These are phyloP conservation scores for Amanita jacksonii DNA, from an alignment of 768 basidiomycete species.

Conservation along the genomic window DNA sequence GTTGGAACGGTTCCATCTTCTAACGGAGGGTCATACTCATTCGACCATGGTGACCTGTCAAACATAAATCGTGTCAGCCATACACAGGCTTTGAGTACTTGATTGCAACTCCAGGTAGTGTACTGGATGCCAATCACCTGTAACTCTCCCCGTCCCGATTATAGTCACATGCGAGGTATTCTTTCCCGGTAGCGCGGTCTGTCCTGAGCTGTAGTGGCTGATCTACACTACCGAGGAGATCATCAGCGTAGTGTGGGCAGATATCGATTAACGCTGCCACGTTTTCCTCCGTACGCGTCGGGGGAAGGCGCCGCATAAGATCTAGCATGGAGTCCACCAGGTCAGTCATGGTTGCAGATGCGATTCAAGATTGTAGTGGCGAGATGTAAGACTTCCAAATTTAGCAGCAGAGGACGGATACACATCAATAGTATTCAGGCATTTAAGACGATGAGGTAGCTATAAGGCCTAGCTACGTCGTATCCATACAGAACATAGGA, in stretches of 20 bases:
- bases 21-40: conserved; percentile 85
- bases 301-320: conserved; percentile 92
- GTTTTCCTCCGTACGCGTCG: conserved; percentile 81
- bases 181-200: conserved; percentile 73
- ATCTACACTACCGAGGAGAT: conserved; percentile 90
- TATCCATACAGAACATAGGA: neutral
- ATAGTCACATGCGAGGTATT: conserved; percentile 92
- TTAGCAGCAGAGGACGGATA: too few relatives aligned
- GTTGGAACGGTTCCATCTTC: conserved; percentile 87
- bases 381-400: too few relatives aligned
- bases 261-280: conserved; percentile 72
- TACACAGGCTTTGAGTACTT: too few relatives aligned
- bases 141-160: conserved; percentile 89
- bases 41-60: conserved; percentile 93
- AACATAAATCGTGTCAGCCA: conserved; percentile 2
- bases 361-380: too few relatives aligned
- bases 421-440: too few relatives aligned
- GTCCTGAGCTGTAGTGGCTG: conserved; percentile 78
- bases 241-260: conserved; percentile 90
- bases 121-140: too few relatives aligned
- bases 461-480: neutral
- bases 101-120: too few relatives aligned
- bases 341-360: conserved; percentile 46
- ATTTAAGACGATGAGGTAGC: too few relatives aligned
- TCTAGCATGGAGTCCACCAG: conserved; percentile 90